phyloP scores from a whole-genome alignment of 805 yeast species.

The Wickerhamiella australiensis region DNA sequence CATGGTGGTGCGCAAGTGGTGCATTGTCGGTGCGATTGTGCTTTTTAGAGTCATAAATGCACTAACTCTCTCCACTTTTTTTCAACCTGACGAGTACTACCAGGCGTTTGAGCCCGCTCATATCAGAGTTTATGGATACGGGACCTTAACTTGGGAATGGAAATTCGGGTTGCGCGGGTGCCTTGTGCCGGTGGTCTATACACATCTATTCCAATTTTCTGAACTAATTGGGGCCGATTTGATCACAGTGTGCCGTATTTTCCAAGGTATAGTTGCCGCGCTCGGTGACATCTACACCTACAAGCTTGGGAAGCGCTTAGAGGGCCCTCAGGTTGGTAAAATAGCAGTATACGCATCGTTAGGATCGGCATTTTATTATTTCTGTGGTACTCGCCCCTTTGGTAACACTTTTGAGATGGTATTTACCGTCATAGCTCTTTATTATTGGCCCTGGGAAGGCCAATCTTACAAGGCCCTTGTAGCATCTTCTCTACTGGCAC shows the following conservation, averaged over 20 bases:
- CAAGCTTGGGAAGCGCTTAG: conserved; percentile 33
- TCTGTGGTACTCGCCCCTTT: conserved; percentile 66
- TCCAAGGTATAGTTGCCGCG: conserved; percentile 60
- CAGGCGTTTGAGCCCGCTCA: conserved; percentile 93
- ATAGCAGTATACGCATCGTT: conserved; percentile 41
- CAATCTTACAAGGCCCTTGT: conserved; percentile 19
- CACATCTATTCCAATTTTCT: conserved; percentile 32
- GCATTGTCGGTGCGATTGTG: conserved; percentile 7
- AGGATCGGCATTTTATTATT: conserved; percentile 70
- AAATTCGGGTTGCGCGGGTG: conserved; percentile 57
- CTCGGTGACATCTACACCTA: conserved; percentile 55
- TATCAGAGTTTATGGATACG: conserved; percentile 56
- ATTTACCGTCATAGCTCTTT: conserved; percentile 52
- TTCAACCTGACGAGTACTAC: conserved; percentile 94
- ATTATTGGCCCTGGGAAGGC: conserved; percentile 44
- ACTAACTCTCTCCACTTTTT: conserved; percentile 54
- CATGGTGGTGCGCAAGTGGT: background rate
- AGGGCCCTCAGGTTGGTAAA: conserved; percentile 11
- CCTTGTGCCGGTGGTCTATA: conserved; percentile 65
- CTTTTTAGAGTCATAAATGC: conserved; percentile 46
- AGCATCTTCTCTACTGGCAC: conserved; percentile 40
- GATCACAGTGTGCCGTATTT: conserved; percentile 43
- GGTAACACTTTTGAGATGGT: conserved; percentile 72
- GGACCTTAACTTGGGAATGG: conserved; percentile 96
- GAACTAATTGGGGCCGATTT: conserved; percentile 28